A percentile compares a stretch with the other conserved stretches of the same genome.
phyloP scores from a whole-genome alignment of 441 rosid species.

The Aquilaria agallochum region DNA sequence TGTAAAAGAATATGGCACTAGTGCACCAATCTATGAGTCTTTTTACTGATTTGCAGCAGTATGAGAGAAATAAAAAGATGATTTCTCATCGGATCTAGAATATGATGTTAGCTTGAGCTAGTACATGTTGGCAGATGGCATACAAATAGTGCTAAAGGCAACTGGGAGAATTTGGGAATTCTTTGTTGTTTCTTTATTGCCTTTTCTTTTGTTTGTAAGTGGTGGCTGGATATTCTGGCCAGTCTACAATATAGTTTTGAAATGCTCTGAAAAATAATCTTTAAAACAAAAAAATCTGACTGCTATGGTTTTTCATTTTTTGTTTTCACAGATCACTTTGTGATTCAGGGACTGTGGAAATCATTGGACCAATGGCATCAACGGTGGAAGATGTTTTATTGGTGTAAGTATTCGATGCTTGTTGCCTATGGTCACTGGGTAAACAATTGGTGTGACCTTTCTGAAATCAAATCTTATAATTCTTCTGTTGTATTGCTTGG shows the following conservation, averaged over 20 bases:
- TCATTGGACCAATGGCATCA: slow-evolving; percentile 83
- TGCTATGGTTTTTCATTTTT: slow-evolving; percentile 2
- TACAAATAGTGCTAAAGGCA: too few relatives aligned
- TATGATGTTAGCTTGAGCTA: too few relatives aligned
- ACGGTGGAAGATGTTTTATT: slow-evolving; percentile 71
- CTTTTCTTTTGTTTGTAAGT: too few relatives aligned
- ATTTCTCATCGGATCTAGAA: too few relatives aligned
- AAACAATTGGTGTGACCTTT: slow-evolving; percentile 6
- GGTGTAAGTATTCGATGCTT: slow-evolving; percentile 50
- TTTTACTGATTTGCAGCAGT: too few relatives aligned
- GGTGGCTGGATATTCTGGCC: not conserved
- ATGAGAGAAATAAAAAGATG: too few relatives aligned
- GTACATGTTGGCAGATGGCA: too few relatives aligned
- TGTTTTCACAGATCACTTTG: slow-evolving; percentile 51
- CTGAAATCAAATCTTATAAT: slow-evolving; percentile 1
- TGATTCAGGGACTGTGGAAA: slow-evolving; percentile 64
- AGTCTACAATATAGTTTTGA: not conserved
- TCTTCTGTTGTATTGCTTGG: not conserved
- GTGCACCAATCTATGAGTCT: too few relatives aligned
- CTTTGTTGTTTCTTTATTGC: too few relatives aligned
- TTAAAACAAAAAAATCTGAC: not conserved
- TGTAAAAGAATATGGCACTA: too few relatives aligned
- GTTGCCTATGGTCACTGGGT: slow-evolving; percentile 1
- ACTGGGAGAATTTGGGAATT: too few relatives aligned
- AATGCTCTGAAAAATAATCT: slow-evolving; percentile 10